A percentile compares a stretch with the other conserved stretches of the same genome.
These are phyloP conservation scores for Sorghum bicolor DNA, from an alignment of 176 grass and related monocot species.

Conservation along the genomic window DNA sequence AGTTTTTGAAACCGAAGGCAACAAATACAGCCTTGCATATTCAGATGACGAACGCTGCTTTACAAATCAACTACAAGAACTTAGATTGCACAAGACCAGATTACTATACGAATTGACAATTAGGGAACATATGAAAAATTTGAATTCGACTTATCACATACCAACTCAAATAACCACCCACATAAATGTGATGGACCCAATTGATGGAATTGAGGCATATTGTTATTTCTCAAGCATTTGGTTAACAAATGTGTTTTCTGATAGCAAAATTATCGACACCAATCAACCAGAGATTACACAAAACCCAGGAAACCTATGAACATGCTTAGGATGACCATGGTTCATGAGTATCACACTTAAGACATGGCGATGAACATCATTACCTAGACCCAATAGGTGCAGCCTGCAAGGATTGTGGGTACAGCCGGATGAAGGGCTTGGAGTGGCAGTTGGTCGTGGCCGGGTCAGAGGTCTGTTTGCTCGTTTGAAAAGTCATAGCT, in stretches of 20 bases:
- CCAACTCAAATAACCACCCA: not conserved
- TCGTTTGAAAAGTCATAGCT: no score
- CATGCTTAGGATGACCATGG: not conserved
- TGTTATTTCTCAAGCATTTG: not conserved
- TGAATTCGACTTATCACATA: not conserved
- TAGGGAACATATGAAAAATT: not conserved
- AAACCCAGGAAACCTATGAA: not conserved
- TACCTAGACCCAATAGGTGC: not conserved
- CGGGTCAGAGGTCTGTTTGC: not conserved
- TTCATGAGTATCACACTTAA: not conserved
- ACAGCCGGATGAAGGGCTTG: not conserved
- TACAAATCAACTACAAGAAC: not conserved
- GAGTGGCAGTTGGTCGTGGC: not conserved
- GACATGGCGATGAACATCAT: not conserved
- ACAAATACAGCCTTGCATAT: not conserved
- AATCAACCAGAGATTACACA: not conserved
- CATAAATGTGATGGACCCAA: not conserved
- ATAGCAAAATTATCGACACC: not conserved
- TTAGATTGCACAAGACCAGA: not conserved
- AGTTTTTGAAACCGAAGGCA: not conserved
- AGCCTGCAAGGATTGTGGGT: not conserved
- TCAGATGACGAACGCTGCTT: not conserved
- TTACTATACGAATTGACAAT: not conserved
- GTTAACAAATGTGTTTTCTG: not conserved
- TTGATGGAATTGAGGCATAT: not conserved